Percentiles rank a stretch among this genome's conserved stretches.
Conservation (phyloP, 2,329 filamentous ascomycete genomes). For the Zymoseptoria pseudotritici region DNA sequence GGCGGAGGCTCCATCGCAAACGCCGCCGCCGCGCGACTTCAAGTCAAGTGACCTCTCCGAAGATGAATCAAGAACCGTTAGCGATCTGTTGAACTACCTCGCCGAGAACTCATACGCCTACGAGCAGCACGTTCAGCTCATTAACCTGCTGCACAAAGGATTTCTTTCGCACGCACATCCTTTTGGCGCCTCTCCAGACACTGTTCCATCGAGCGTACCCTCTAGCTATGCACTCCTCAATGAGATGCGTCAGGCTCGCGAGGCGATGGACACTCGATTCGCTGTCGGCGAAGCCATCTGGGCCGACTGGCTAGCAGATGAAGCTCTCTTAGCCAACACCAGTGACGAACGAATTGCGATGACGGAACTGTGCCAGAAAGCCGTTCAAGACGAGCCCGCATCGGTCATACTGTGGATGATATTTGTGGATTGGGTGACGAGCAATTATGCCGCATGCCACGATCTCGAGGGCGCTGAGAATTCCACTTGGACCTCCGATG, state of each 20-base stretch:
- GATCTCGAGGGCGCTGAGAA: slow-evolving; percentile 44
- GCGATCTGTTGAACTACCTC: slow-evolving; percentile 37
- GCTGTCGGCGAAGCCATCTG: slow-evolving; percentile 71
- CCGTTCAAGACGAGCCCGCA: slow-evolving; percentile 62
- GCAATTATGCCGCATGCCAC: slow-evolving; percentile 59
- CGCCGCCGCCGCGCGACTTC: slow-evolving; percentile 37
- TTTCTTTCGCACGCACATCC: slow-evolving; percentile 36
- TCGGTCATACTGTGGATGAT: slow-evolving; percentile 68
- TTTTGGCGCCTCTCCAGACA: slow-evolving; percentile 16
- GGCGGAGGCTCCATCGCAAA: slow-evolving; percentile 39
- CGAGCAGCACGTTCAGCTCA: slow-evolving; percentile 41
- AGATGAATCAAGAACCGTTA: slow-evolving; percentile 38
- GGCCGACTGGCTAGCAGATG: slow-evolving; percentile 69
- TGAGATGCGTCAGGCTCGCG: slow-evolving; percentile 44
- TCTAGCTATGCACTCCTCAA: slow-evolving; percentile 38
- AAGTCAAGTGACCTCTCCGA: slow-evolving; percentile 37
- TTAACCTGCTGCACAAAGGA: slow-evolving; percentile 43
- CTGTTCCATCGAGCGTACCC: slow-evolving; percentile 24
- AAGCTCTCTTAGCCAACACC: slow-evolving; percentile 52
- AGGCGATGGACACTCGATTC: slow-evolving; percentile 55
- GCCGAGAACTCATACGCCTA: slow-evolving; percentile 44
- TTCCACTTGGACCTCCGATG: slow-evolving; percentile 52
- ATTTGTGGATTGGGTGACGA: slow-evolving; percentile 72
- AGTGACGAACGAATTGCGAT: slow-evolving; percentile 61
- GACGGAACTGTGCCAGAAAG: slow-evolving; percentile 65